A percentile compares a stretch with the other conserved stretches of the same genome.
Conservation (phyloP, 192 early-diverging fungal genomes). For the Rhizophagus sp. region DNA sequence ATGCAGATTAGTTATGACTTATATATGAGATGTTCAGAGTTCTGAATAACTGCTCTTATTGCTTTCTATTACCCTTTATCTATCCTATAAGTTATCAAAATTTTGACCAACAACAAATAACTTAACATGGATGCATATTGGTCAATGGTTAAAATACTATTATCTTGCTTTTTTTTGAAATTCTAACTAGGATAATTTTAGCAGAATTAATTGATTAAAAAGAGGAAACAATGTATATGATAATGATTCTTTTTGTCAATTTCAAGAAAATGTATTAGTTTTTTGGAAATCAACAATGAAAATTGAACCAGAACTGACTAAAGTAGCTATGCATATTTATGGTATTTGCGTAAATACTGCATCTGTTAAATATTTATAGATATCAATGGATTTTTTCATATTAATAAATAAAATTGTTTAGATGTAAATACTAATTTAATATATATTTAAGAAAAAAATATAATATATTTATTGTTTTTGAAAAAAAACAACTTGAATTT, state of each 20-base stretch:
- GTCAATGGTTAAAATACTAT: neutral
- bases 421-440: no score
- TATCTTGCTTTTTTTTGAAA: conserved; percentile 1
- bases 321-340: neutral
- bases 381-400: neutral
- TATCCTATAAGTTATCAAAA: neutral
- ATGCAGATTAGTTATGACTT: no score
- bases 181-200: neutral
- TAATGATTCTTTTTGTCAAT: neutral
- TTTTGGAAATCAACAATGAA: neutral
- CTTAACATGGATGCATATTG: neutral
- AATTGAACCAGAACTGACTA: neutral
- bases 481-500: no score
- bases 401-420: no score
- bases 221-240: neutral
- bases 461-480: no score
- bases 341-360: neutral
- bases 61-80: conserved; percentile 1
- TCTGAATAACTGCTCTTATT: no score
- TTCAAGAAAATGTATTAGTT: neutral
- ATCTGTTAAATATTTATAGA: neutral
- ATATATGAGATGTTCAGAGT: no score
- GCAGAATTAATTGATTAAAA: conserved; percentile 2
- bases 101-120: conserved; percentile 1
- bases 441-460: no score